Conservation (phyloP, 129 eudicot species). For the Flaveria robusta region DNA sequence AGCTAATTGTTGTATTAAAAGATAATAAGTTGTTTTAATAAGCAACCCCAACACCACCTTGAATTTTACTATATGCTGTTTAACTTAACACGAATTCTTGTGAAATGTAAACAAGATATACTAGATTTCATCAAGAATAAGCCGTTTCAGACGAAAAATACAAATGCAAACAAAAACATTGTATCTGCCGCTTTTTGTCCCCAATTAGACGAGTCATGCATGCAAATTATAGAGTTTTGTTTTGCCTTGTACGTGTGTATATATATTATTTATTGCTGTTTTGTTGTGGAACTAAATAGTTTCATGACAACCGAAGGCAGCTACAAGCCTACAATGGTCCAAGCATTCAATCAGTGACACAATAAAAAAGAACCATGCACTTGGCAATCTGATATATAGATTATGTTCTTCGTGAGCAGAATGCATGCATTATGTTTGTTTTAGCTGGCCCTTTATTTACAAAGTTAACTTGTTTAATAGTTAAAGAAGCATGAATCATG, state of each 20-base stretch:
- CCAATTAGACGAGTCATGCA: background rate
- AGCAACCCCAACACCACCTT: background rate
- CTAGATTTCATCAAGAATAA: background rate
- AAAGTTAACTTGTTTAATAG: background rate
- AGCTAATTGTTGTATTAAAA: background rate
- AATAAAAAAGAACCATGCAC: conserved; percentile 5
- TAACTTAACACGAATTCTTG: background rate
- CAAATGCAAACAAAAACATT: background rate
- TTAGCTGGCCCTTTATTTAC: background rate
- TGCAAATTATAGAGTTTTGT: background rate
- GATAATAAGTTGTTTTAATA: background rate
- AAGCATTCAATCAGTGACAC: background rate
- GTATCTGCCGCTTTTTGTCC: background rate
- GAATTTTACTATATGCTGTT: background rate
- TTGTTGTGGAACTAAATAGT: conserved; percentile 1
- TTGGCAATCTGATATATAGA: conserved; percentile 4
- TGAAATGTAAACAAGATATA: background rate
- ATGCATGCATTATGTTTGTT: background rate
- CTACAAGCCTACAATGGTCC: background rate
- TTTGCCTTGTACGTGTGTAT: no score
- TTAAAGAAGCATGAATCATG: background rate
- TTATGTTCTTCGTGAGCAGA: background rate
- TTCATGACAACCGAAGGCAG: background rate
- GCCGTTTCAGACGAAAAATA: background rate
- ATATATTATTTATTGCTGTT: background rate